Evolutionary conservation across 140 eudicot species (phyloP).

Genomic region (Cichorium intybus): DNA sequence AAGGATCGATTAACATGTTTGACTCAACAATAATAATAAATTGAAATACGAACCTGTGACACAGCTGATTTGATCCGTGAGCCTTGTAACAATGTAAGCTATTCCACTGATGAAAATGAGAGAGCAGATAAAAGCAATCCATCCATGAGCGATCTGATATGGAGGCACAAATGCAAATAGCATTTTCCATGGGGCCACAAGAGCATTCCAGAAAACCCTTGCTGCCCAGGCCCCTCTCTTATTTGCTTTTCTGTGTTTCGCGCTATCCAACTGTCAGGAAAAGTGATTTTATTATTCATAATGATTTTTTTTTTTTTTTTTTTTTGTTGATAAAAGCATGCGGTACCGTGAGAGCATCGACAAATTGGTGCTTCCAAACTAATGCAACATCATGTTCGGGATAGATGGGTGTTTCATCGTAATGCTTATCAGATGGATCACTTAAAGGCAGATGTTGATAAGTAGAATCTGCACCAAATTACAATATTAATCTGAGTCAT

Average conservation of each 20-base stretch:
- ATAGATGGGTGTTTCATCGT: constrained; percentile 14
- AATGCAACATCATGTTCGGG: constrained; percentile 26
- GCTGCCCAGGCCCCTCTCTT: constrained; percentile 19
- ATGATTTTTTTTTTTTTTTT: not conserved
- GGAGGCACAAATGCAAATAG: constrained; percentile 95
- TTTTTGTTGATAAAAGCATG: not conserved
- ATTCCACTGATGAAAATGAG: constrained; percentile 76
- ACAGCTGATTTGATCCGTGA: constrained; percentile 84
- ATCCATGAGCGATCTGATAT: constrained; percentile 88
- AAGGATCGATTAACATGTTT: not conserved
- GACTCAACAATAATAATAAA: not conserved
- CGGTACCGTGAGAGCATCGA: constrained; percentile 69
- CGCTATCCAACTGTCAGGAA: constrained; percentile 42
- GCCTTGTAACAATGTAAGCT: constrained; percentile 75
- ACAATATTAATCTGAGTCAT: constrained; percentile 7
- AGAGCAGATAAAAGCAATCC: constrained; percentile 86
- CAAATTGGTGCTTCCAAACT: constrained; percentile 81
- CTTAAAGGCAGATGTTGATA: constrained; percentile 50
- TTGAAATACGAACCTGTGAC: constrained; percentile 69
- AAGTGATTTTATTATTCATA: not conserved
- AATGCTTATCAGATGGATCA: constrained; percentile 45
- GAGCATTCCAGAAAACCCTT: constrained; percentile 50
- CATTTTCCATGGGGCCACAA: constrained; percentile 77
- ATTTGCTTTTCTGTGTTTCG: constrained; percentile 37
- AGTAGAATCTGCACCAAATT: constrained; percentile 41